phyloP scores from a whole-genome alignment of 2,329 filamentous ascomycete genomes.

The Aspergillus sp. region DNA sequence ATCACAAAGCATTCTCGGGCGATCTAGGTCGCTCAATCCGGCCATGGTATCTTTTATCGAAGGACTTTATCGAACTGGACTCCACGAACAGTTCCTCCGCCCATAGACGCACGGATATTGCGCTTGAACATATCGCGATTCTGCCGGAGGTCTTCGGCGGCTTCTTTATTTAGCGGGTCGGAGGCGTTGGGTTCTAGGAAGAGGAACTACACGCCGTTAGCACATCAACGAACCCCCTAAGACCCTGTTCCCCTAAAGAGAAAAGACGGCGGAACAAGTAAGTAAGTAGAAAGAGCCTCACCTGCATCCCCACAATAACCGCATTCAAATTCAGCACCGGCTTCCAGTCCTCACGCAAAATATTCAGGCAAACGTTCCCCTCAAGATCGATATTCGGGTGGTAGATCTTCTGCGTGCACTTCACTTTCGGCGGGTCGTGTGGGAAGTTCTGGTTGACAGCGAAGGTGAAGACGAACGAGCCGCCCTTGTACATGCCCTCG shows the following conservation, averaged over 20 bases:
- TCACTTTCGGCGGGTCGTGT: slow-evolving; percentile 96
- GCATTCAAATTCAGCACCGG: slow-evolving; percentile 96
- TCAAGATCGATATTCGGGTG: slow-evolving; percentile 98
- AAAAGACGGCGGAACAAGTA: not conserved
- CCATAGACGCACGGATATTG: slow-evolving; percentile 85
- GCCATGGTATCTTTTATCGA: slow-evolving; percentile 50
- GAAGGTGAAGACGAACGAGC: slow-evolving; percentile 87
- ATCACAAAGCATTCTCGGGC: not conserved
- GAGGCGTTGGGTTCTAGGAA: slow-evolving; percentile 97
- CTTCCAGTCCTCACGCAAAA: slow-evolving; percentile 98
- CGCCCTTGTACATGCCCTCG: slow-evolving; percentile 80
- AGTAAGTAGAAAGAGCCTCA: slow-evolving; percentile 43
- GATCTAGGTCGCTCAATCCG: not conserved
- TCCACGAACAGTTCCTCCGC: slow-evolving; percentile 74
- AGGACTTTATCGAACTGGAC: slow-evolving; percentile 78
- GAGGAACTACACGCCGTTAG: slow-evolving; percentile 69
- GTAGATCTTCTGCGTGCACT: slow-evolving; percentile 97
- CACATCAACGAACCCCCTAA: not conserved
- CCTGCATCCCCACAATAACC: slow-evolving; percentile 91
- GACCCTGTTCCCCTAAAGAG: not conserved
- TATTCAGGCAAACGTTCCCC: slow-evolving; percentile 97
- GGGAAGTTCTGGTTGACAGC: slow-evolving; percentile 93
- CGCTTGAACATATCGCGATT: slow-evolving; percentile 89
- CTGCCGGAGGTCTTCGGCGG: slow-evolving; percentile 84
- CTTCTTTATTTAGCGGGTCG: slow-evolving; percentile 98